Conservation (phyloP, 768 basidiomycete genomes). For the Cystofilobasidium ferigula region DNA sequence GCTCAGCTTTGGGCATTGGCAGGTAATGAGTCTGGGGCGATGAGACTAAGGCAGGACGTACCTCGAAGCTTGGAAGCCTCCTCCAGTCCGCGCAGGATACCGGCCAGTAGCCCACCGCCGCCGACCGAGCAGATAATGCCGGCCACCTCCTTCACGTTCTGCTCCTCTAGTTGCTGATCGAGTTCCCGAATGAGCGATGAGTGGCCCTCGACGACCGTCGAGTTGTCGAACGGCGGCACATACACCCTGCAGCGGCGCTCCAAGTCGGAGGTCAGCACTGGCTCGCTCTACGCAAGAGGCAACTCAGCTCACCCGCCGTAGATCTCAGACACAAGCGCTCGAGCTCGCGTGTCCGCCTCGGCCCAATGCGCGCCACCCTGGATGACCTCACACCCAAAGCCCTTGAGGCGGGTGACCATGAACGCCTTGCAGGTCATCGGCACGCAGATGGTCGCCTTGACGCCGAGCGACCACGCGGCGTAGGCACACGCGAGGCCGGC, state of each 20-base stretch:
- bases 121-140: background rate
- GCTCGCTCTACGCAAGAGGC: background rate
- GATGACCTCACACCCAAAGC: background rate
- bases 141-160: background rate
- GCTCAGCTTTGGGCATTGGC: too few species aligned
- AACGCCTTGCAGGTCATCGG: background rate
- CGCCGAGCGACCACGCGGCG: conserved; percentile 1
- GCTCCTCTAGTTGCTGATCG: background rate
- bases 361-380: background rate
- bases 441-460: background rate
- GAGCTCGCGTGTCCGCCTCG: background rate
- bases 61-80: background rate
- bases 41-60: background rate
- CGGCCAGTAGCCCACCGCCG: background rate
- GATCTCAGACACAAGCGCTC: background rate
- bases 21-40: too few species aligned
- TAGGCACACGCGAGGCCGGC: conserved; percentile 10
- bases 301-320: background rate
- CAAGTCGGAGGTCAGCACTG: background rate
- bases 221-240: background rate
- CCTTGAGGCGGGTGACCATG: background rate
- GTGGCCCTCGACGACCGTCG: conserved; percentile 1
- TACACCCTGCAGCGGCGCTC: background rate
- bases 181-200: background rate
- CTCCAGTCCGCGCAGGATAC: background rate